These are phyloP conservation scores for Curvularia eragrostidis DNA, from an alignment of 2,329 filamentous ascomycete species.

Conservation along the genomic window DNA sequence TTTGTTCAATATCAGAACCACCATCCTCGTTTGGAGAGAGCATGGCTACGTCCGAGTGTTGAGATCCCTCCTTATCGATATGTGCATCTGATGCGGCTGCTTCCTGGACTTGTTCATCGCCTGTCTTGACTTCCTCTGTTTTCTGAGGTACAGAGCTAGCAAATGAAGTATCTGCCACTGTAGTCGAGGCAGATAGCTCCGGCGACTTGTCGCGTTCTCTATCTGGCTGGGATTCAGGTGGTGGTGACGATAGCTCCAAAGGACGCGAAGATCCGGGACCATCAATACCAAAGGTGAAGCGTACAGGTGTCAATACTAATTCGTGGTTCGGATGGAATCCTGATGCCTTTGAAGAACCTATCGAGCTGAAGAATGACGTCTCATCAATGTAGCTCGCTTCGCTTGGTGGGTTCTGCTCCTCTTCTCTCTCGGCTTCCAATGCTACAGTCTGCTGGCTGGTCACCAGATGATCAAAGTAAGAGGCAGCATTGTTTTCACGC, in stretches of 20 bases:
- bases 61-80: neutral
- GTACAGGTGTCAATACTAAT: constrained; percentile 45
- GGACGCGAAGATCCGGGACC: constrained; percentile 35
- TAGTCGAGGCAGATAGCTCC: neutral
- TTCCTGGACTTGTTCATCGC: neutral
- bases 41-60: constrained; percentile 4
- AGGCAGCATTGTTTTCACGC: constrained; percentile 26
- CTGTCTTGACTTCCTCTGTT: neutral
- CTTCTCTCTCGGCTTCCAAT: constrained; percentile 4
- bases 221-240: constrained; percentile 15
- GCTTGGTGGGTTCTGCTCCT: constrained; percentile 19
- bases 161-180: neutral
- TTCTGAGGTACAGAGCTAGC: neutral
- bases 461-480: constrained; percentile 39
- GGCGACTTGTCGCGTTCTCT: neutral
- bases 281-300: constrained; percentile 48
- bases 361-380: constrained; percentile 45
- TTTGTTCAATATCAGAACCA: neutral
- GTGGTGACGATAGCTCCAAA: constrained; percentile 27
- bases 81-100: neutral
- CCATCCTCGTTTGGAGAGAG: constrained; percentile 21
- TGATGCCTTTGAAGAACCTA: constrained; percentile 33
- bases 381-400: constrained; percentile 39
- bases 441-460: constrained; percentile 7
- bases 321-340: constrained; percentile 40